Evolutionary conservation across 129 eudicot species (phyloP).

Genomic region (Glebionis coronaria): DNA sequence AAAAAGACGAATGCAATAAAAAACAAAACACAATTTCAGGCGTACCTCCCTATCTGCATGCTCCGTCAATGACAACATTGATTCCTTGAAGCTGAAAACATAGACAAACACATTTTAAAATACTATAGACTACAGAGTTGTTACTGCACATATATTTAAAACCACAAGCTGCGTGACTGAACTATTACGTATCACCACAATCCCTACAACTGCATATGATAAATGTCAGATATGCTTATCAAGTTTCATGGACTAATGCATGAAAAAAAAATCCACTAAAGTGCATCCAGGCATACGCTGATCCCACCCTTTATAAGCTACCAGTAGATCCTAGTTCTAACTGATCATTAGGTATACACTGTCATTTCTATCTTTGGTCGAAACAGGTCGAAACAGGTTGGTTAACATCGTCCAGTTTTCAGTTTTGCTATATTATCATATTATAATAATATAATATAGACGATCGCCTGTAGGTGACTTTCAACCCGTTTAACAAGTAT

Average conservation of each 20-base stretch:
- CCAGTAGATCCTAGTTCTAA: neutral
- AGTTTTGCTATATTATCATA: neutral
- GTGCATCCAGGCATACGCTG: conserved; percentile 6
- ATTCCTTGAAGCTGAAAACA: conserved; percentile 75
- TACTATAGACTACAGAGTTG: conserved; percentile 1
- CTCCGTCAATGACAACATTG: conserved; percentile 75
- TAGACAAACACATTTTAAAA: neutral
- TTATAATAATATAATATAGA: no score
- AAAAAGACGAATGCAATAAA: neutral
- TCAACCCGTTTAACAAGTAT: no score
- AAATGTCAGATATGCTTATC: no score
- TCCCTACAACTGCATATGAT: no score
- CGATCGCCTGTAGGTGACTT: no score
- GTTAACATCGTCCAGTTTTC: neutral
- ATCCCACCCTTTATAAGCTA: conserved; percentile 6
- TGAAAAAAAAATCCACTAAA: neutral
- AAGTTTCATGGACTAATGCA: no score
- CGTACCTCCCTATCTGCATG: conserved; percentile 80
- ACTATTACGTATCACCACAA: conserved; percentile 5
- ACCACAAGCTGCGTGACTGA: conserved; percentile 3
- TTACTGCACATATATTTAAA: conserved; percentile 5
- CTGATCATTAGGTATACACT: neutral
- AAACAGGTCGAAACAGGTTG: neutral
- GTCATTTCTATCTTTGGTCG: neutral
- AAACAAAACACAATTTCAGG: conserved; percentile 1